phyloP scores from a whole-genome alignment of 345 rosid genomes.

The Rubroshorea leprosula region DNA sequence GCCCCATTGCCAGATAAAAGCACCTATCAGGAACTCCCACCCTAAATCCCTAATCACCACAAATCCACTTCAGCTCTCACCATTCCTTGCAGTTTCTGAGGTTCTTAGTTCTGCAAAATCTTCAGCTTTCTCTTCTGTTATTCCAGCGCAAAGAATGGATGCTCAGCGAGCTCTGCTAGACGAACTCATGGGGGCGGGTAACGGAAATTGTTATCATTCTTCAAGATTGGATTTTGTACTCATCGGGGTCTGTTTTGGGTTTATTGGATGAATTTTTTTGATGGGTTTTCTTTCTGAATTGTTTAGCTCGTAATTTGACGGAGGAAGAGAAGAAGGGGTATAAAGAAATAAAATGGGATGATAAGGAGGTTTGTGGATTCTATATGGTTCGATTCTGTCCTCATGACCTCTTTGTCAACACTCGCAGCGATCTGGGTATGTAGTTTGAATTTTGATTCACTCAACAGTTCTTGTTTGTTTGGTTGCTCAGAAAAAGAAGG shows the following conservation, averaged over 20 bases:
- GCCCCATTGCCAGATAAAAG: too few relatives aligned
- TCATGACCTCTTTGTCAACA: constrained; percentile 96
- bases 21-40: too few relatives aligned
- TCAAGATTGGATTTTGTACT: background rate
- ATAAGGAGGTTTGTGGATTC: constrained; percentile 84
- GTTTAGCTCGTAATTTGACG: constrained; percentile 78
- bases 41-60: background rate
- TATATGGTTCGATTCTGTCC: constrained; percentile 98
- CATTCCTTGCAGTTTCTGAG: background rate
- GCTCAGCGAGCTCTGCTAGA: constrained; percentile 94
- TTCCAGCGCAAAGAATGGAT: constrained; percentile 46
- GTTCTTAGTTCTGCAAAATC: background rate
- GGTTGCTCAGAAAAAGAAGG: background rate
- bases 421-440: constrained; percentile 94
- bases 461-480: background rate
- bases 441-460: background rate
- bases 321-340: constrained; percentile 80
- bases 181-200: constrained; percentile 97
- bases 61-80: background rate
- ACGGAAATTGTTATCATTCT: background rate
- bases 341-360: constrained; percentile 87
- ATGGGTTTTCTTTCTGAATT: background rate
- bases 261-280: background rate
- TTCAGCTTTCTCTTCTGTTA: background rate
- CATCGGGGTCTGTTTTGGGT: background rate